Evolutionary conservation across 768 basidiomycete genomes (phyloP), one percentile per base, ranked within the genome.

Genomic region (Exidia glandulosa): DNA sequence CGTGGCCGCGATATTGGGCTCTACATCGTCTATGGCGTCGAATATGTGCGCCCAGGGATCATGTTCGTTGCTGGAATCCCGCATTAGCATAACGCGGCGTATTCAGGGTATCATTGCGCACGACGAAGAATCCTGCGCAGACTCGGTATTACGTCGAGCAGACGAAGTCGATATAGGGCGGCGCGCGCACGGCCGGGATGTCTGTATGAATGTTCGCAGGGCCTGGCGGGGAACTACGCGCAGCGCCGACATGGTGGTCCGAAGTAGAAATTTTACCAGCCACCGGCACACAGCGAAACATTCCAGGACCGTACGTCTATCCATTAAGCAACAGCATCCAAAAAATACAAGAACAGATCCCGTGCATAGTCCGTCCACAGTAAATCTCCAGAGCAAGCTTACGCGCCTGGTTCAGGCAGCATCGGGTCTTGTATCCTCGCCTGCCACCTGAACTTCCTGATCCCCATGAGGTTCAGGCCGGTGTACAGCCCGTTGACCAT

Each of bases 31-130:
- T 48, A 84, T 66, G 62, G 78, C 74, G 16, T 74, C 71, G 62
- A 85, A 82, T 27, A 85, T 75, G 56, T 79, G 75, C 57, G 81
- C 81, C 82, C 81, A 83, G 10, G 77, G 50, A 19, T 54, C 50
- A 10, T 10, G 9, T 9, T 37, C 36, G n/a, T n/a, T 37, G 36
- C 10, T 37, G 10, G 9, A 37, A 9, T 9, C 19, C 10, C 36
- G 36, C 36, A 10, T 37, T 19, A 37, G 36, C 9, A 9, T 37
- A 9, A 37, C 9, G 36, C 19, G 9, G 10, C 19, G 9, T 19
- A 37, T 9, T 9, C 36, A 37, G 9, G 19, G 19, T 19, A 37
- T 9, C 10, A 37, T 37, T 19, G 9, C 36, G 36, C 36, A 19
- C 36, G 36, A 37, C 36, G 36, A 37, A 37, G 36, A 19, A 37